Evolutionary conservation across 2,329 filamentous ascomycete species (phyloP), one percentile per base, ranked within the genome.

Genomic region (Trichoderma guizhouense): DNA sequence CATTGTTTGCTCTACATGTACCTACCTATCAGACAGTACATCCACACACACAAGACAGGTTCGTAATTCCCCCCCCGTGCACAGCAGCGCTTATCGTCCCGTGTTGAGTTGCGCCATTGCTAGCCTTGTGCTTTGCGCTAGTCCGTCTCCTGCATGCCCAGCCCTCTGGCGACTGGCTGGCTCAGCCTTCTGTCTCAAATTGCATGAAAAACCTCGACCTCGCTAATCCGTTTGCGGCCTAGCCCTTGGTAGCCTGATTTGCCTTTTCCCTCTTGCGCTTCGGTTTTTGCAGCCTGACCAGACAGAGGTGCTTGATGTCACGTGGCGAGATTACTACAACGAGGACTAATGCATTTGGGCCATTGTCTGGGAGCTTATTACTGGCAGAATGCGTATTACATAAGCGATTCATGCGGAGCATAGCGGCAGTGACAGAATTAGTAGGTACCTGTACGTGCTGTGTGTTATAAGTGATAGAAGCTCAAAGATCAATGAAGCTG

Each of bases 91-190:
- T 67, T 67, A 67, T 58, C 64, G 64, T 58, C 30, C 64, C 64
- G 64, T 67, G 51, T 57, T 21, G 51, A 67, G 64, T 67, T 66
- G 63, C 63, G 63, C 62, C 62, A 53, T 65, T 65, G 62, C 62
- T 65, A 67, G 64, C 64, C 64, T 67, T 67, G 64, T 67, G 64
- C 64, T 58, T 57, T 57, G 28, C 32, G 21, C 63, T 66, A 66
- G 63, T 15, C 15, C 11, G n/a, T 53, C 64, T 67, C 64, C 51
- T 67, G 64, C 64, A 67, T 67, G 64, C 47, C 47, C 51, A 67
- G 64, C 51, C 32, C 51, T 28, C 64, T 21, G 64, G 28, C 64
- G 18, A 67, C 51, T 67, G 64, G 64, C 64, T 67, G 64, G 64
- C 28, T 57, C 64, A 57, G 64, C 64, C 51, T 67, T 67, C 51